Conservation (phyloP, 768 basidiomycete genomes). For the Pleurotus citrinopileatus region DNA sequence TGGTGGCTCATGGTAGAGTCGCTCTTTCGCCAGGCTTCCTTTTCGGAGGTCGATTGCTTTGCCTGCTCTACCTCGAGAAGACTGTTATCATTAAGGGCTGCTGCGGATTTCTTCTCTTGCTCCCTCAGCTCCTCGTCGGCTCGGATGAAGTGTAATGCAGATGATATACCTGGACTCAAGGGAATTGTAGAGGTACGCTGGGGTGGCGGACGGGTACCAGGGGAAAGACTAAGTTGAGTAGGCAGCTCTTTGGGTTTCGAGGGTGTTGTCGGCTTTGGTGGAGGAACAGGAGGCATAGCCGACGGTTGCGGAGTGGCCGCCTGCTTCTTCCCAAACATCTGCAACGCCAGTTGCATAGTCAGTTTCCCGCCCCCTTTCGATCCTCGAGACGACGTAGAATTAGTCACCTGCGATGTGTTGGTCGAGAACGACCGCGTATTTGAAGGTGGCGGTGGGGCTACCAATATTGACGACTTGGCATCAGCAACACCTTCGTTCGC, state of each 20-base stretch:
- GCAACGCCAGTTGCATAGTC: slow-evolving; percentile 43
- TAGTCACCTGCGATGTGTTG: slow-evolving; percentile 9
- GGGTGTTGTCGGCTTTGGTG: slow-evolving; percentile 21
- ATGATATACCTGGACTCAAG: slow-evolving; percentile 53
- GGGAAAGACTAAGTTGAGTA: background rate
- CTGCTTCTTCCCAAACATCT: slow-evolving; percentile 34
- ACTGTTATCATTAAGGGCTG: background rate
- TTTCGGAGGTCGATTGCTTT: slow-evolving; percentile 28
- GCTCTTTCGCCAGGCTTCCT: slow-evolving; percentile 78
- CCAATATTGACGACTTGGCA: background rate
- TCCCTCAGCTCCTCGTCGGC: slow-evolving; percentile 32
- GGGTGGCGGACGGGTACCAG: slow-evolving; percentile 20
- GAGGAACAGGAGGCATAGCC: slow-evolving; percentile 31
- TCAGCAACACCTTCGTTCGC: background rate
- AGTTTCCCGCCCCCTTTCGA: slow-evolving; percentile 30
- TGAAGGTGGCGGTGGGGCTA: slow-evolving; percentile 3
- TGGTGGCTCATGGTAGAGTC: slow-evolving; percentile 80
- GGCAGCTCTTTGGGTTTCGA: background rate
- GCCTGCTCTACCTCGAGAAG: slow-evolving; percentile 16
- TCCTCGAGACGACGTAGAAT: slow-evolving; percentile 1
- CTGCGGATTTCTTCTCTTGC: slow-evolving; percentile 13
- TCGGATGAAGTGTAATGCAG: slow-evolving; percentile 54
- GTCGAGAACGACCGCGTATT: background rate
- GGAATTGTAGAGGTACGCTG: slow-evolving; percentile 52
- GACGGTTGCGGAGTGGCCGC: slow-evolving; percentile 22